These are phyloP conservation scores for Phellopilus nigrolimitatus DNA, from an alignment of 1,284 basidiomycete genomes.

Conservation along the genomic window DNA sequence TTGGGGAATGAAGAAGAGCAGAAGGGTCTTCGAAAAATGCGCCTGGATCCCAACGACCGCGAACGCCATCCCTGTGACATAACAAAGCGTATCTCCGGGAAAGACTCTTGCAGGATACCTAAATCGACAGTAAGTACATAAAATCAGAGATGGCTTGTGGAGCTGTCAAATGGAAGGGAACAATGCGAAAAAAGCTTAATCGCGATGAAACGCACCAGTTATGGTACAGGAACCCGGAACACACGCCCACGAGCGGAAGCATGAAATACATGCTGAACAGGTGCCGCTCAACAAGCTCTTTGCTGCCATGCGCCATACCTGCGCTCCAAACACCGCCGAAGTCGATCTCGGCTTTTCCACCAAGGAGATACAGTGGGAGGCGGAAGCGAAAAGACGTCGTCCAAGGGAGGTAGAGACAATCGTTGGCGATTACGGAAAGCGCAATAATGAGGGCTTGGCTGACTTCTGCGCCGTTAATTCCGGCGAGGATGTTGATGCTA, in stretches of 20 bases:
- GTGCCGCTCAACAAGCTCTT: constrained; percentile 86
- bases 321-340: constrained; percentile 75
- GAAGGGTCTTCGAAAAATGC: constrained; percentile 95
- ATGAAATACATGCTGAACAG: constrained; percentile 96
- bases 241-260: constrained; percentile 89
- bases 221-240: constrained; percentile 84
- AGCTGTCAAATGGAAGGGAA: constrained; percentile 1
- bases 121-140: constrained; percentile 1
- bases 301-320: constrained; percentile 81
- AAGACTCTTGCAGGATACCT: constrained; percentile 96
- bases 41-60: constrained; percentile 94
- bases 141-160: not conserved
- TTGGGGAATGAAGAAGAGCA: constrained; percentile 97
- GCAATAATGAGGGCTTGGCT: constrained; percentile 93
- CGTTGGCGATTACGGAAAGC: constrained; percentile 86
- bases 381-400: constrained; percentile 53
- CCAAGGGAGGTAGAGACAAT: constrained; percentile 88
- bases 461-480: constrained; percentile 95
- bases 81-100: constrained; percentile 97
- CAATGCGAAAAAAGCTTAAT: not conserved
- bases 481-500: constrained; percentile 98
- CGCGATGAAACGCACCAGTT: constrained; percentile 68
- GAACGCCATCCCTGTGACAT: constrained; percentile 97
- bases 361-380: constrained; percentile 65
- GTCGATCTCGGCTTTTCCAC: constrained; percentile 59